phyloP scores from a whole-genome alignment of 331 rosid genomes.

The Ulmus americana region DNA sequence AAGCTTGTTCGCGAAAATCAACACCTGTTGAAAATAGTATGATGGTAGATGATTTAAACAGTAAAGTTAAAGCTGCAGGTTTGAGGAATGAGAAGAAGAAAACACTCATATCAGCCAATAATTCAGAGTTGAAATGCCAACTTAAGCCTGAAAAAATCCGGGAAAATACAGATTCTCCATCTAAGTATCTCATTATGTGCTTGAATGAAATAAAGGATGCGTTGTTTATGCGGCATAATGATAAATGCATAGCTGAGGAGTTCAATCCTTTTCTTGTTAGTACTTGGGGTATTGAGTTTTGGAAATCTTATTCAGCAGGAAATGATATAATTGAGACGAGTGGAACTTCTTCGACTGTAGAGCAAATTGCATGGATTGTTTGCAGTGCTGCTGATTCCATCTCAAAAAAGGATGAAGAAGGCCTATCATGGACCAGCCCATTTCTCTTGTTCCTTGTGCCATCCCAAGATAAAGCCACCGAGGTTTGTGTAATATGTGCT shows the following conservation, averaged over 20 bases:
- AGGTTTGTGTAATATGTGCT: slow-evolving; percentile 41
- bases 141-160: slow-evolving; percentile 12
- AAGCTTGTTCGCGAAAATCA: slow-evolving; percentile 19
- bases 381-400: slow-evolving; percentile 69
- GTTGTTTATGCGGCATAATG: slow-evolving; percentile 32
- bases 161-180: slow-evolving; percentile 48
- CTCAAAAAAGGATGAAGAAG: slow-evolving; percentile 76
- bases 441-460: slow-evolving; percentile 81
- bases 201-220: slow-evolving; percentile 67
- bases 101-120: slow-evolving; percentile 4
- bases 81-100: slow-evolving; percentile 20
- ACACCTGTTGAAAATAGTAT: slow-evolving; percentile 17
- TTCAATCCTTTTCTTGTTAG: slow-evolving; percentile 49
- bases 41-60: slow-evolving; percentile 14
- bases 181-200: slow-evolving; percentile 73
- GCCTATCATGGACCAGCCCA: slow-evolving; percentile 52
- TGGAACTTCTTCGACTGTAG: slow-evolving; percentile 52
- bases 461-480: slow-evolving; percentile 63
- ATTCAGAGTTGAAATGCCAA: slow-evolving; percentile 11
- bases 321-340: slow-evolving; percentile 68
- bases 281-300: slow-evolving; percentile 84
- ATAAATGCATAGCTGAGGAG: slow-evolving; percentile 43
- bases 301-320: slow-evolving; percentile 59
- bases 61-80: slow-evolving; percentile 7
- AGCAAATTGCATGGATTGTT: slow-evolving; percentile 84